phyloP scores from a whole-genome alignment of 306 rosid genomes.

The Mucuna pruriens region DNA sequence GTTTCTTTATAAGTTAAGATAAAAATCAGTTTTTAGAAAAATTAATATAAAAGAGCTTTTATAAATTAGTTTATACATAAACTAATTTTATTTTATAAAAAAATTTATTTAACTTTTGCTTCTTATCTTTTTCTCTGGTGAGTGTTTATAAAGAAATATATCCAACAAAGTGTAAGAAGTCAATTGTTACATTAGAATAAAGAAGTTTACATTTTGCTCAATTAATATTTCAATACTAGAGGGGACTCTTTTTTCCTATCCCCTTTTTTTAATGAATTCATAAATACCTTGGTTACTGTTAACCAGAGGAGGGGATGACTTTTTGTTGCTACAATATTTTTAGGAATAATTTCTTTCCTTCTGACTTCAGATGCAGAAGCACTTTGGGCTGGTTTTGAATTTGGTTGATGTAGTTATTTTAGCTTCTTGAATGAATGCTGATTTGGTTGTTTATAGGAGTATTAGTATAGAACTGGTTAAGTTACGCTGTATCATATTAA shows the following conservation, averaged over 20 bases:
- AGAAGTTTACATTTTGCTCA: not conserved
- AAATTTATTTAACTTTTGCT: no score
- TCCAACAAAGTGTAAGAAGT: not conserved
- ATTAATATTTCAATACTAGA: not conserved
- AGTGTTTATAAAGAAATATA: no score
- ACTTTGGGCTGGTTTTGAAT: not conserved
- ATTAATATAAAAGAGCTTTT: no score
- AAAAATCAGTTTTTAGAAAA: no score
- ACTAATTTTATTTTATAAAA: no score
- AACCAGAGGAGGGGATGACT: no score
- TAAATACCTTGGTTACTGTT: not conserved
- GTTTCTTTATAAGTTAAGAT: no score
- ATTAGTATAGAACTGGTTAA: not conserved
- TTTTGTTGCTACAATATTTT: no score
- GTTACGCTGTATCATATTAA: not conserved
- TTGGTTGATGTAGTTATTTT: not conserved
- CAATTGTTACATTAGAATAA: not conserved
- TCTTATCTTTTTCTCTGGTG: no score
- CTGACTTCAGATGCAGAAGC: slow-evolving; percentile 4
- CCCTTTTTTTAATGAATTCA: not conserved
- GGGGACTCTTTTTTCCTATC: not conserved
- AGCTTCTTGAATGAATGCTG: not conserved
- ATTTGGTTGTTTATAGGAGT: not conserved
- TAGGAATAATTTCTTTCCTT: not conserved
- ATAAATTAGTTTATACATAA: no score